Conservation (phyloP, 176 grass and related monocot species). For the Lolium perenne region DNA sequence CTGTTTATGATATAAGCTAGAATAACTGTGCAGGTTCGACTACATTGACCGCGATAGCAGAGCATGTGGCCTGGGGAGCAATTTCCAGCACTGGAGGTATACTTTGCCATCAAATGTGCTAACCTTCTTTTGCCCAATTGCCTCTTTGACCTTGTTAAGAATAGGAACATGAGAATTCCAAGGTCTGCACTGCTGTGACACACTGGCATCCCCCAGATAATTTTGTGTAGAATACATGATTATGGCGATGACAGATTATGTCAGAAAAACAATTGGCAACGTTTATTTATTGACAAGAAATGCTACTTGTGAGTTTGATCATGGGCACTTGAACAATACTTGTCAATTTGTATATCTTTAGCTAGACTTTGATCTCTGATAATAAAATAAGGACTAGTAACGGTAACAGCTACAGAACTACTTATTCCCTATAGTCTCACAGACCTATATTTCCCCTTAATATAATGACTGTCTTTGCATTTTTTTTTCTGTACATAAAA, state of each 20-base stretch:
- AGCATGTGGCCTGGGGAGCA: slow-evolving; percentile 92
- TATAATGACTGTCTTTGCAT: neutral
- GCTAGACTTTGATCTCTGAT: neutral
- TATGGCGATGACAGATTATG: neutral
- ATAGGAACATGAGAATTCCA: neutral
- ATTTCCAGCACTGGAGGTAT: slow-evolving; percentile 91
- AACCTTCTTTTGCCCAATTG: neutral
- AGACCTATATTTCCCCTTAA: neutral
- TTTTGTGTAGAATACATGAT: neutral
- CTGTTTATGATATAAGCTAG: slow-evolving; percentile 38
- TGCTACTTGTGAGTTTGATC: neutral
- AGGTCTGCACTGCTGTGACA: slow-evolving; percentile 11
- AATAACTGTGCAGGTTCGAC: slow-evolving; percentile 78
- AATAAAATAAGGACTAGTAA: neutral
- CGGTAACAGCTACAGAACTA: neutral
- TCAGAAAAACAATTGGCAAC: neutral
- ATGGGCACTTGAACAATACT: neutral
- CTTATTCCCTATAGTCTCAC: neutral
- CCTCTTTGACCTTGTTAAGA: neutral
- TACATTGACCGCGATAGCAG: slow-evolving; percentile 94
- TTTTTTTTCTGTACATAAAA: neutral
- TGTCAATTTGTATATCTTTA: neutral
- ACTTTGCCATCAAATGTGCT: slow-evolving; percentile 10
- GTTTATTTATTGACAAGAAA: neutral
- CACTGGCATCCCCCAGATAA: neutral